A percentile compares a stretch with the other conserved stretches of the same genome.
Conservation (phyloP, 2,329 filamentous ascomycete species). For the Aspergillus pseudoterreus region DNA sequence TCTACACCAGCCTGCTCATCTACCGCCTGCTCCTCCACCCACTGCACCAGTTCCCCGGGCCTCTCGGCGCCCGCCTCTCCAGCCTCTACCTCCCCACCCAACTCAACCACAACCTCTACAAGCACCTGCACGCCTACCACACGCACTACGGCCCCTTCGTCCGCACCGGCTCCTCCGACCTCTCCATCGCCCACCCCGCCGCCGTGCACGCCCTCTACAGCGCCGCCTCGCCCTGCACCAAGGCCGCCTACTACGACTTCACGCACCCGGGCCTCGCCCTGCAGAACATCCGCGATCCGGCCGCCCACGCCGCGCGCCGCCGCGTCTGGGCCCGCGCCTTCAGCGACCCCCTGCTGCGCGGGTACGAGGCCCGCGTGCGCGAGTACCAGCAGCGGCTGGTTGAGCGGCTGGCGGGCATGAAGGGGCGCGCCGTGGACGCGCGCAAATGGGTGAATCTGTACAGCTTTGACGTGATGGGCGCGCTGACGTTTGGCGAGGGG, state of each 20-base stretch:
- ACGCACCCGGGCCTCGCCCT: constrained; percentile 21
- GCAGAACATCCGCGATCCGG: too few relatives aligned
- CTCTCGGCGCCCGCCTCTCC: constrained; percentile 29
- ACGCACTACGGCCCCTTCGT: constrained; percentile 34
- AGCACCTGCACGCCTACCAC: constrained; percentile 24
- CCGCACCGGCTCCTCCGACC: constrained; percentile 32
- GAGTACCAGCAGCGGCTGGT: too few relatives aligned
- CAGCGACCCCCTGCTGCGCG: too few relatives aligned
- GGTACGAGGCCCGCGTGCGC: too few relatives aligned
- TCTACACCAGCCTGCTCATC: constrained; percentile 8
- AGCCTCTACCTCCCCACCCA: constrained; percentile 18
- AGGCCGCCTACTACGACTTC: constrained; percentile 41
- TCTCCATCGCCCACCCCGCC: constrained; percentile 37
- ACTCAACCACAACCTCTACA: neutral
- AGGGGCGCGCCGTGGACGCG: too few relatives aligned
- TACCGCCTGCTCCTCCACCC: constrained; percentile 13
- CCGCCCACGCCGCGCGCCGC: too few relatives aligned
- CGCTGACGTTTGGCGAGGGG: too few relatives aligned
- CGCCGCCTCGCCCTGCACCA: constrained; percentile 36
- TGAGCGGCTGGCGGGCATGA: too few relatives aligned
- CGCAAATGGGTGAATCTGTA: too few relatives aligned
- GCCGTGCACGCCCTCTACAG: constrained; percentile 39
- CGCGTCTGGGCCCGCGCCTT: too few relatives aligned
- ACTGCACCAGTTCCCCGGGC: constrained; percentile 16
- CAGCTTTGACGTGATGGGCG: too few relatives aligned